A percentile compares a stretch with the other conserved stretches of the same genome.
phyloP scores from a whole-genome alignment of 495 filamentous ascomycete genomes.

The Amphirosellinia nigrospora region DNA sequence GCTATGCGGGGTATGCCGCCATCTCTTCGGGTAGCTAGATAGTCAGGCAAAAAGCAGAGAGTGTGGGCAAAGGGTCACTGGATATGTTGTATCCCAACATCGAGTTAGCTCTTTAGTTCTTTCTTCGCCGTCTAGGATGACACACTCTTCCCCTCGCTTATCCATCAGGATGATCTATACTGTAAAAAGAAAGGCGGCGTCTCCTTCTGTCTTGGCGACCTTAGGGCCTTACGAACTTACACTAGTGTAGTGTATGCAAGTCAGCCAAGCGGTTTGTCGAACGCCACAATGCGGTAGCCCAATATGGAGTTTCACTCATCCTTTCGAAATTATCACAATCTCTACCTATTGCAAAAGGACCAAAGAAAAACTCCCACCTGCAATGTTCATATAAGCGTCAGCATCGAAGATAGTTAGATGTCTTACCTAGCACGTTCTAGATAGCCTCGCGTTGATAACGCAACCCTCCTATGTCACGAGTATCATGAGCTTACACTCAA shows the following conservation, averaged over 20 bases:
- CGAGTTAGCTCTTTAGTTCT: neutral
- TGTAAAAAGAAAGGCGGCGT: neutral
- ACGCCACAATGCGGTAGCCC: slow-evolving; percentile 7
- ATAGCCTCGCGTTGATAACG: neutral
- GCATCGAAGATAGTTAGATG: neutral
- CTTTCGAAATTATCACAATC: neutral
- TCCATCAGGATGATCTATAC: slow-evolving; percentile 7
- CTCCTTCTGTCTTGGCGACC: slow-evolving; percentile 10
- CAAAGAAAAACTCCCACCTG: neutral
- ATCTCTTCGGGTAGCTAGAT: neutral
- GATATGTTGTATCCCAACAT: neutral
- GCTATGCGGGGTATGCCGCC: slow-evolving; percentile 13
- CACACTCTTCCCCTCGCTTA: neutral
- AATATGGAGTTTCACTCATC: slow-evolving; percentile 8
- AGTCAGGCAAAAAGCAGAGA: neutral
- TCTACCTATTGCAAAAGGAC: neutral
- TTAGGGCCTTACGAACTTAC: neutral
- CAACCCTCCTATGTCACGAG: neutral
- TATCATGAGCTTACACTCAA: neutral
- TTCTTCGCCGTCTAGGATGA: neutral
- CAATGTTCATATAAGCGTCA: neutral
- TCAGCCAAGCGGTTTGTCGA: neutral
- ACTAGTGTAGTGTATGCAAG: slow-evolving; percentile 1
- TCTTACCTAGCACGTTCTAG: neutral
- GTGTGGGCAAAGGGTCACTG: neutral